phyloP scores from a whole-genome alignment of 768 basidiomycete genomes.

The Podaxis pistillaris region DNA sequence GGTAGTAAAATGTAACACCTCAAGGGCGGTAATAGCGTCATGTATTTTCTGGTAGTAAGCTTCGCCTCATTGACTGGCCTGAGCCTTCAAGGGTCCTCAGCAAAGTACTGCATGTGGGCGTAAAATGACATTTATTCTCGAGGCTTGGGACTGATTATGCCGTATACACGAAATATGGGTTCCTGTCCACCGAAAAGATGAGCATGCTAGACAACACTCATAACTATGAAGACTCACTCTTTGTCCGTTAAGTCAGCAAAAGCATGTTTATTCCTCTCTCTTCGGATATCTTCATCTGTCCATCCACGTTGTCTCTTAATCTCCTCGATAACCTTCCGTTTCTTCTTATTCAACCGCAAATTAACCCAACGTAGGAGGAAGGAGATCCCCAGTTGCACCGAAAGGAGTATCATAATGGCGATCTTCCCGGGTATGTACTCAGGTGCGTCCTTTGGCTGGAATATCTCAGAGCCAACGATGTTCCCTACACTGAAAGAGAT shows the following conservation, averaged over 20 bases:
- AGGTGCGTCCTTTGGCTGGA: conserved; percentile 60
- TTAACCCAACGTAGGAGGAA: conserved; percentile 55
- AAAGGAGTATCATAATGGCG: conserved; percentile 59
- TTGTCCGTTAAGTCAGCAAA: conserved; percentile 65
- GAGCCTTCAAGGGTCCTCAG: too few species aligned
- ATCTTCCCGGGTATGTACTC: conserved; percentile 66
- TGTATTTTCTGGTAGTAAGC: too few species aligned
- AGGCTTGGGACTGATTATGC: conserved; percentile 1
- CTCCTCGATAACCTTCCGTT: conserved; percentile 37
- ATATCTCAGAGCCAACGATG: conserved; percentile 62
- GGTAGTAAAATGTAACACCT: too few species aligned
- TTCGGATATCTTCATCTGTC: conserved; percentile 55
- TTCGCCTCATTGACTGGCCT: too few species aligned
- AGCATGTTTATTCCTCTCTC: conserved; percentile 57
- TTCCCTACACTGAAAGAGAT: conserved; percentile 56
- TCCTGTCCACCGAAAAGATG: conserved; percentile 4
- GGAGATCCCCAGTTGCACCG: conserved; percentile 47
- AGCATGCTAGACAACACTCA: not conserved
- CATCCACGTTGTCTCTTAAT: conserved; percentile 49
- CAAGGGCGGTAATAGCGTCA: too few species aligned
- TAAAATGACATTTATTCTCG: conserved; percentile 10
- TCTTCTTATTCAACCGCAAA: conserved; percentile 49
- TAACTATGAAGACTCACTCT: conserved; percentile 38
- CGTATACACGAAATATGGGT: conserved; percentile 15
- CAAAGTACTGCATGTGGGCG: too few species aligned